A percentile compares a stretch with the other conserved stretches of the same genome.
Evolutionary conservation across 2,329 filamentous ascomycete genomes (phyloP).

Genomic region (Podosphaera fusca): DNA sequence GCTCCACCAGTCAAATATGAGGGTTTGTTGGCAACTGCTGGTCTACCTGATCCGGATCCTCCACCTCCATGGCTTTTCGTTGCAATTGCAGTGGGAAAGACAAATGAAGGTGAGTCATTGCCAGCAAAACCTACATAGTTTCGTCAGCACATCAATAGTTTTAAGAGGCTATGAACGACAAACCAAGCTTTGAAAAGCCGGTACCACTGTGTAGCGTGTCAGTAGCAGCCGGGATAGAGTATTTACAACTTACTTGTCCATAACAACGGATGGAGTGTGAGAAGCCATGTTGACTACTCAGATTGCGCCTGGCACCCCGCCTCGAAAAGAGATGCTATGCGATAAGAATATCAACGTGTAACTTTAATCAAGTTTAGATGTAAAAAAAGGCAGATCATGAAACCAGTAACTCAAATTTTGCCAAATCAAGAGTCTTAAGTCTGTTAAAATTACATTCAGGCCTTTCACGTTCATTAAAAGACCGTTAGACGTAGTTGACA

Average conservation of each 20-base stretch:
- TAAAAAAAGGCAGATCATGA: no score
- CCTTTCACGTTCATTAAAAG: no score
- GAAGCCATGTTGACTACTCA: conserved; percentile 48
- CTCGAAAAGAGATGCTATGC: conserved; percentile 11
- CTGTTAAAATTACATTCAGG: no score
- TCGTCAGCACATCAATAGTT: conserved; percentile 4
- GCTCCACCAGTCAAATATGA: conserved; percentile 84
- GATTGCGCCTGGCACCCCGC: conserved; percentile 10
- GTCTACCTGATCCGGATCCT: conserved; percentile 66
- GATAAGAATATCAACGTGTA: conserved; percentile 4
- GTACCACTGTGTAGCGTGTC: conserved; percentile 50
- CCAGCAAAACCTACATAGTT: conserved; percentile 66
- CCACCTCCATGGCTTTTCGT: conserved; percentile 58
- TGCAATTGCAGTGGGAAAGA: conserved; percentile 95
- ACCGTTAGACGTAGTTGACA: no score
- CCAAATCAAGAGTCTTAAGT: no score
- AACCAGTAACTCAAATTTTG: no score
- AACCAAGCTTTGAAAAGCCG: conserved; percentile 97
- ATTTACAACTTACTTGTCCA: conserved; percentile 80
- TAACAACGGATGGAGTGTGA: conserved; percentile 99
- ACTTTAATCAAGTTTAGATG: no score
- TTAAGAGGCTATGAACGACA: conserved; percentile 14
- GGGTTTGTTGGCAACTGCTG: conserved; percentile 80
- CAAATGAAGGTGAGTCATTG: conserved; percentile 97
- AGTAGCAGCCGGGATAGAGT: background rate